Evolutionary conservation across 2,329 filamentous ascomycete genomes (phyloP).

Genomic region (Drechslerella coelobrocha): DNA sequence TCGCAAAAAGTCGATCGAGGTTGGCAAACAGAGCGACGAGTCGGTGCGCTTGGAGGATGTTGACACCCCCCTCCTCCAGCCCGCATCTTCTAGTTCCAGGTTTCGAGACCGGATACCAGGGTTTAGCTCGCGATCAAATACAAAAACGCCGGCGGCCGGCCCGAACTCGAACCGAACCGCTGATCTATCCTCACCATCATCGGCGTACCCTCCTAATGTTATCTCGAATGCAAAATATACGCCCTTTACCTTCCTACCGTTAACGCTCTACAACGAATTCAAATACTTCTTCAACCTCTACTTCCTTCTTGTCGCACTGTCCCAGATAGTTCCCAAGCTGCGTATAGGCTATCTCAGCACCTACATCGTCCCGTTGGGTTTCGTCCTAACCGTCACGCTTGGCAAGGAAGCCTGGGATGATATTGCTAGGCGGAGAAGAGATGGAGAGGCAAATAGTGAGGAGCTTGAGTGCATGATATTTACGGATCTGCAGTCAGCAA

Average conservation of each 20-base stretch:
- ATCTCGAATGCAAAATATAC: conserved; percentile 99
- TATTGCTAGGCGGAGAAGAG: conserved; percentile 80
- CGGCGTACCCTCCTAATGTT: conserved; percentile 81
- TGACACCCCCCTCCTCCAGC: conserved; percentile 44
- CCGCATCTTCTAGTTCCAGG: conserved; percentile 22
- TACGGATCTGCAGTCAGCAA: conserved; percentile 50
- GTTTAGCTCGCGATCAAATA: conserved; percentile 51
- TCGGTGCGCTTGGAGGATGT: conserved; percentile 30
- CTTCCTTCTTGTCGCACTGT: conserved; percentile 91
- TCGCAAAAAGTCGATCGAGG: conserved; percentile 42
- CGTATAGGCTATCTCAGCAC: conserved; percentile 94
- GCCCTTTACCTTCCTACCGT: conserved; percentile 87
- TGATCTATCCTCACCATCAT: conserved; percentile 31
- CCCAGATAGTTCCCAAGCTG: conserved; percentile 86
- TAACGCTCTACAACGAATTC: conserved; percentile 97
- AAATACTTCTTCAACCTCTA: conserved; percentile 99
- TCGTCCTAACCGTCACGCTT: conserved; percentile 89
- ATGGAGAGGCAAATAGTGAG: conserved; percentile 93
- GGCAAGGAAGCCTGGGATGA: conserved; percentile 97
- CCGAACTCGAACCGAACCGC: conserved; percentile 68
- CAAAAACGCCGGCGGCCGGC: conserved; percentile 61
- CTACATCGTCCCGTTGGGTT: conserved; percentile 88
- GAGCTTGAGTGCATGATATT: conserved; percentile 57
- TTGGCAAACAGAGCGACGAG: conserved; percentile 42
- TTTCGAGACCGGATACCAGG: conserved; percentile 21